phyloP scores from a whole-genome alignment of 2,329 filamentous ascomycete genomes.

The Beauveria asiatica region DNA sequence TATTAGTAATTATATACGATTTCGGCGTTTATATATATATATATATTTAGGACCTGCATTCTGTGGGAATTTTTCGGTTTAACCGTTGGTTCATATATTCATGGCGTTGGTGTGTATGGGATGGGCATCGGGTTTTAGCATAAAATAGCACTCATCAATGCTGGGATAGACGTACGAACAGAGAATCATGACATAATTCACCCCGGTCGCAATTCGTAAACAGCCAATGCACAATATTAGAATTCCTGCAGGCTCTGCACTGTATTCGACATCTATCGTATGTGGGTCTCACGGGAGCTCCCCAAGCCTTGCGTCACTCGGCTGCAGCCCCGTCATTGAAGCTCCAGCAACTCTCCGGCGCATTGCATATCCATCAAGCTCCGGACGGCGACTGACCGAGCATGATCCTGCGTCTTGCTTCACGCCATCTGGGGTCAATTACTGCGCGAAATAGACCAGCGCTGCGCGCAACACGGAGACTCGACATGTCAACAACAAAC shows the following conservation, averaged over 20 bases:
- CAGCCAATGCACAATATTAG: background rate
- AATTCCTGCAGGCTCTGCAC: background rate
- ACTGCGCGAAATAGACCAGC: background rate
- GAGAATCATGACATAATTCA: background rate
- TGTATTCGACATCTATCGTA: background rate
- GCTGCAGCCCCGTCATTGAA: background rate
- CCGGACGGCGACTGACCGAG: background rate
- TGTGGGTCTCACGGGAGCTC: background rate
- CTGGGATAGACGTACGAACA: background rate
- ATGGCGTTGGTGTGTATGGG: background rate
- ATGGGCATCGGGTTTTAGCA: background rate
- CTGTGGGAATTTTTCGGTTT: background rate
- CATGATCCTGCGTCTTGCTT: background rate
- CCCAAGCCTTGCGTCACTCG: background rate
- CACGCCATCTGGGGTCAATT: background rate
- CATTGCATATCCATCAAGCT: background rate
- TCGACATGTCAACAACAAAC: constrained; percentile 21
- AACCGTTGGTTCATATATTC: background rate
- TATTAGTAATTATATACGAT: background rate
- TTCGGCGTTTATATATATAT: background rate
- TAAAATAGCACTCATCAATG: background rate
- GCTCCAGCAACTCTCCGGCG: background rate
- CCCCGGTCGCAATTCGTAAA: background rate
- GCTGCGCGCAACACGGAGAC: constrained; percentile 14
- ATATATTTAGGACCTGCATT: background rate